A percentile compares a stretch with the other conserved stretches of the same genome.
phyloP scores from a whole-genome alignment of 805 yeast species.

The Priceomyces melissophilus region DNA sequence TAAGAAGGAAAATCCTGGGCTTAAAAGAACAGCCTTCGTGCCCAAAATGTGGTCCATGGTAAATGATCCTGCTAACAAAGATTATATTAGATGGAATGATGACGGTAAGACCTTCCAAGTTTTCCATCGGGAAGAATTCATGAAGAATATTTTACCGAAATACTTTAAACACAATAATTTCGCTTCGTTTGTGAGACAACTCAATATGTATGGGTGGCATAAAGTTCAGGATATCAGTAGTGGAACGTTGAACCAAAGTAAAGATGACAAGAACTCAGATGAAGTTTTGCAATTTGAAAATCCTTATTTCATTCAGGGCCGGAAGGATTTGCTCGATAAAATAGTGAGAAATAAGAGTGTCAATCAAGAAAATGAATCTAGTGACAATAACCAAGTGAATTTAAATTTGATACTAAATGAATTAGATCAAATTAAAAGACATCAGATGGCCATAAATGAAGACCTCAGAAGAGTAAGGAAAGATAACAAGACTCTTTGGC shows the following conservation, averaged over 20 bases:
- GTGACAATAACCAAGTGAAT: slow-evolving; percentile 34
- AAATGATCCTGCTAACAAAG: slow-evolving; percentile 67
- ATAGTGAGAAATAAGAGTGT: slow-evolving; percentile 71
- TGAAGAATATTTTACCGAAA: slow-evolving; percentile 77
- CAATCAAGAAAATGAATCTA: slow-evolving; percentile 17
- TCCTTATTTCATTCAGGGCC: slow-evolving; percentile 69
- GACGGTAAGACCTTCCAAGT: slow-evolving; percentile 88
- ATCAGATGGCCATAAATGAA: slow-evolving; percentile 78
- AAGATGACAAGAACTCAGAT: slow-evolving; percentile 49
- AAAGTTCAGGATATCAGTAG: slow-evolving; percentile 89
- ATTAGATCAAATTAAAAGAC: slow-evolving; percentile 68
- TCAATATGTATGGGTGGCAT: slow-evolving; percentile 99
- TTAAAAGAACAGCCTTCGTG: slow-evolving; percentile 87
- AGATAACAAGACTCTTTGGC: slow-evolving; percentile 90
- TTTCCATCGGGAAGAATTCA: slow-evolving; percentile 77
- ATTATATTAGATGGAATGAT: slow-evolving; percentile 77
- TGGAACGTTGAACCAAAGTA: slow-evolving; percentile 52
- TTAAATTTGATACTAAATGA: slow-evolving; percentile 59
- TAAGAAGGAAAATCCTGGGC: slow-evolving; percentile 29
- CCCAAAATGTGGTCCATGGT: slow-evolving; percentile 95
- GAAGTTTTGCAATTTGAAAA: slow-evolving; percentile 89
- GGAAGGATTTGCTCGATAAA: slow-evolving; percentile 81
- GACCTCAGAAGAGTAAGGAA: slow-evolving; percentile 79
- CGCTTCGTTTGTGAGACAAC: slow-evolving; percentile 90
- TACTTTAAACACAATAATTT: slow-evolving; percentile 95